Base-by-base conservation (phyloP, 768 basidiomycete genomes). In the Termitomyces titanicus region DNA sequence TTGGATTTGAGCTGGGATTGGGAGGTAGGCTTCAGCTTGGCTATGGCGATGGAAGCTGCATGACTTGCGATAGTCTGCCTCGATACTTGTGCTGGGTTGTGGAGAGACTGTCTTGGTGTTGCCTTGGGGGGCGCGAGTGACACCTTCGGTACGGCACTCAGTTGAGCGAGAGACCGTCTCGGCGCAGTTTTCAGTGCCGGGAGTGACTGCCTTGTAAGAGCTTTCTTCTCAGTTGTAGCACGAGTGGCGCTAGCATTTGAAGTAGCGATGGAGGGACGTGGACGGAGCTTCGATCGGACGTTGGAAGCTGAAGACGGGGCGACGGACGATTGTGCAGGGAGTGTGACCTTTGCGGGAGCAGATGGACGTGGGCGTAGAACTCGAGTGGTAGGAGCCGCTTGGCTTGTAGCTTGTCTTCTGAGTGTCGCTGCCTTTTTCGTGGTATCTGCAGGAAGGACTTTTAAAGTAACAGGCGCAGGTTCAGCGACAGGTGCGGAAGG, bases 181-280 rank as follows among this genome's bases (percentile, higher is more conserved):
- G 34, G 24, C 7, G 43, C 44, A 20, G 25, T 11, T 29, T 37
- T 53, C 13, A 24, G 24, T 13, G 43, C 33, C 12, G 24, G 10
- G 44, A 38, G 35, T 35, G 52, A 53, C 29, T 25, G 43, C 15
- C 35, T 53, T 15, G 25, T 4, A 7, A 18, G 22, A 27, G 29
- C 37, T 37, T 54, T 54, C 38, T 47, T 54, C 31, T 46, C 38
- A 2, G 20, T 12, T 15, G 39, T 17, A n/a, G n/a, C n/a, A 34
- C 29, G 22, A 27, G 35, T 18, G 24, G 10, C 22, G 34, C 25
- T 7, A 4, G 24, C 35, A 7, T 35, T 53, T 9, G 53, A 27
- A 13, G 53, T 39, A 20, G 53, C 37, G n/a, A 54, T 47, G 18
- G 53, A 54, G 13, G 25, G 37, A 18, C 53, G 45, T n/a, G 52